Evolutionary conservation across 2,329 filamentous ascomycete genomes (phyloP).

Genomic region (Byssoonygena ceratinophila): DNA sequence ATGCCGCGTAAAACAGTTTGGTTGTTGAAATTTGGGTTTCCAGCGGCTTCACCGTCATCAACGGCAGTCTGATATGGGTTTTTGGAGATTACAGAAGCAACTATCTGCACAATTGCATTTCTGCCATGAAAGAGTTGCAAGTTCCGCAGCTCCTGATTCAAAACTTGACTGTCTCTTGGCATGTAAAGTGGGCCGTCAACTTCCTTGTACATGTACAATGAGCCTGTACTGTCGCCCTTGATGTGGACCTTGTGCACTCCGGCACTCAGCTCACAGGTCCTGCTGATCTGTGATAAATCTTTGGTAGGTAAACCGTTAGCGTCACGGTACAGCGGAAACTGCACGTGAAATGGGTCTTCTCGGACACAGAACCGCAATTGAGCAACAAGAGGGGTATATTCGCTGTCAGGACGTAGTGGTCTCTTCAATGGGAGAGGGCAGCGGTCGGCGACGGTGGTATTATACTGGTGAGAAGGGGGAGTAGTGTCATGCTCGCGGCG

Average conservation of each 20-base stretch:
- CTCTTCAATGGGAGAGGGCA: neutral
- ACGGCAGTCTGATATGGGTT: neutral
- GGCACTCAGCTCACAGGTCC: neutral
- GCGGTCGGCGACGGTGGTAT: neutral
- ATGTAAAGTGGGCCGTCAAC: neutral
- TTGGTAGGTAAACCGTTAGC: neutral
- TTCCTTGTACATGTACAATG: neutral
- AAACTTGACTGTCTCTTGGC: neutral
- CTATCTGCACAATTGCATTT: neutral
- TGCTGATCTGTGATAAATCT: neutral
- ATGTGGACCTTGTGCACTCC: neutral
- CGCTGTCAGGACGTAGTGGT: neutral
- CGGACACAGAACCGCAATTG: neutral
- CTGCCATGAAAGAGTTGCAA: neutral
- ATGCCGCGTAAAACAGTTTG: neutral
- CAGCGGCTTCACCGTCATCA: neutral
- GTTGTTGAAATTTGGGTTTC: neutral
- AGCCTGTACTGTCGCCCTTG: neutral
- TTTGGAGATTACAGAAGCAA: neutral
- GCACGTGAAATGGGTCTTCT: neutral
- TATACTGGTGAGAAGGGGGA: neutral
- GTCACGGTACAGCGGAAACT: neutral
- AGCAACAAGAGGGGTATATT: neutral
- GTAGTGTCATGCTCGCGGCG: neutral
- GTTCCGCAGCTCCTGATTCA: neutral